These are phyloP conservation scores for Fusarium torreyae DNA, from an alignment of 2,329 filamentous ascomycete species.

Conservation along the genomic window DNA sequence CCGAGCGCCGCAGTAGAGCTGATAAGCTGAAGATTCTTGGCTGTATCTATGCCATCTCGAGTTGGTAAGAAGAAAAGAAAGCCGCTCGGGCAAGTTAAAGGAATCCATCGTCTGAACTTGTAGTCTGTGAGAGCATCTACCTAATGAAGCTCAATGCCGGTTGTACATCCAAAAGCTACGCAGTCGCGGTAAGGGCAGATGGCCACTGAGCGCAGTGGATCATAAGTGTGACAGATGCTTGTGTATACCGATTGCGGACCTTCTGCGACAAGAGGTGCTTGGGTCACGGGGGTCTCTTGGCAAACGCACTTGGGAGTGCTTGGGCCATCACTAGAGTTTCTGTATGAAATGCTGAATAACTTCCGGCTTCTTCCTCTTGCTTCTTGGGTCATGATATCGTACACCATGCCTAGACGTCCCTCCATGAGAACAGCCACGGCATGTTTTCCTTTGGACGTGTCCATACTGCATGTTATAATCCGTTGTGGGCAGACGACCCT, in stretches of 20 bases:
- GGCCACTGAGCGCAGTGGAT: constrained; percentile 75
- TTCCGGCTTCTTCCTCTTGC: neutral
- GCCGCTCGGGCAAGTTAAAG: constrained; percentile 67
- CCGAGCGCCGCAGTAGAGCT: constrained; percentile 67
- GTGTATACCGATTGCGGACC: constrained; percentile 55
- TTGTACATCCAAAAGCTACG: constrained; percentile 75
- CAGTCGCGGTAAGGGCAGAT: constrained; percentile 76
- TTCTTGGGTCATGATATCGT: constrained; percentile 61
- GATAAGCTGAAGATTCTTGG: constrained; percentile 72
- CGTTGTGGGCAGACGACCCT: constrained; percentile 70
- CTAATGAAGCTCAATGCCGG: constrained; percentile 76
- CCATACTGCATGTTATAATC: constrained; percentile 74
- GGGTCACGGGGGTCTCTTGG: constrained; percentile 36
- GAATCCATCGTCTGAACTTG: constrained; percentile 69
- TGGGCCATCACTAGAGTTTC: constrained; percentile 27
- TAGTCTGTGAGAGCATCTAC: constrained; percentile 62
- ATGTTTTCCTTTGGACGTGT: constrained; percentile 69
- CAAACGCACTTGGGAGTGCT: constrained; percentile 46
- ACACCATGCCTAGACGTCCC: constrained; percentile 73
- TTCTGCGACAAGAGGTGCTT: constrained; percentile 52
- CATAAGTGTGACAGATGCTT: constrained; percentile 71
- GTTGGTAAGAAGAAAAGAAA: constrained; percentile 73
- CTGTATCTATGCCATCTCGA: constrained; percentile 63
- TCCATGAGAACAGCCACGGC: constrained; percentile 72
- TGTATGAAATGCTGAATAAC: neutral